Percentiles rank a stretch among this genome's conserved stretches.
These are phyloP conservation scores for Neurospora sublineolata DNA, from an alignment of 495 filamentous ascomycete genomes.

Conservation along the genomic window DNA sequence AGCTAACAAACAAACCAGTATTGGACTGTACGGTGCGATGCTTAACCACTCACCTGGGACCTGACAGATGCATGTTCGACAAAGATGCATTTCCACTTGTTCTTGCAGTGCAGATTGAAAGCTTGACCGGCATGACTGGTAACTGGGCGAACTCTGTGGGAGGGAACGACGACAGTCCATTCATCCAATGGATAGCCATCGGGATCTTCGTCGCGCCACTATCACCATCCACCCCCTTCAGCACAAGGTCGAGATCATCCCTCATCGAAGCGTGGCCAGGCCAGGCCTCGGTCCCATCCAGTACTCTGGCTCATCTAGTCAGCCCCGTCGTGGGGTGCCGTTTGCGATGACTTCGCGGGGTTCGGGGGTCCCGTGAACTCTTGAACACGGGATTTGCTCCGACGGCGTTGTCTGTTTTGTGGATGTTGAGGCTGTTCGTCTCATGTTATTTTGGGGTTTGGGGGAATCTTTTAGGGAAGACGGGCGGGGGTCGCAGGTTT, in stretches of 20 bases:
- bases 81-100: not conserved
- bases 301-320: not conserved
- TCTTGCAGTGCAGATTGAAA: not conserved
- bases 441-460: not conserved
- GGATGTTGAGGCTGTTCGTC: not conserved
- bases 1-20: no score
- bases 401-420: not conserved
- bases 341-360: not conserved
- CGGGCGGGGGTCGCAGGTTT: not conserved
- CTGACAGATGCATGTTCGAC: not conserved
- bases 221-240: not conserved
- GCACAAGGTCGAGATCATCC: not conserved
- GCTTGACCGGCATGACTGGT: not conserved
- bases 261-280: not conserved
- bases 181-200: not conserved
- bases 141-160: not conserved
- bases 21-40: no score
- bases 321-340: not conserved
- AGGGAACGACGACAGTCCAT: not conserved
- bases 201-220: not conserved
- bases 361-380: not conserved
- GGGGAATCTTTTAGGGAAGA: not conserved
- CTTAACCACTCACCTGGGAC: not conserved
- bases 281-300: not conserved
- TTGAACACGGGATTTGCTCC: not conserved